Base-by-base conservation (phyloP, 2,329 filamentous ascomycete genomes). In the Chaetothyriales sp. region DNA sequence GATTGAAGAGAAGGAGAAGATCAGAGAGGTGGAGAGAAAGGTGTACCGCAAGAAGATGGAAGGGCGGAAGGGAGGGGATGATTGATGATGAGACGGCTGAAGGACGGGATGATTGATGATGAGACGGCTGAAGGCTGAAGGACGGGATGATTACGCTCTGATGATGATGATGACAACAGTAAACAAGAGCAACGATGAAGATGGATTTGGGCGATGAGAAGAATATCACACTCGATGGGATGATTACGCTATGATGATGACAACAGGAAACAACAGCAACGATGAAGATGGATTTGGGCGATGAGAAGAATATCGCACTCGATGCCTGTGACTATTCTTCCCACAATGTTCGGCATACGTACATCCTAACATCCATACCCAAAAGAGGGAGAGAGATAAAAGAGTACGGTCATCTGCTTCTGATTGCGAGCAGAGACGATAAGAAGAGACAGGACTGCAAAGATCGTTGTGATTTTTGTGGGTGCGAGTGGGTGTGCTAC, bases 1-100 rank as follows among this genome's bases (percentile, higher is more conserved):
- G 43, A 58, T 60, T 51, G 56, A 58, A 18, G 59, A 60, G 47
- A 61, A 60, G 46, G 59, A 59, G 47, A 61, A 61, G 50, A 60
- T 55, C 10, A 49, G 59, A 9, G 59, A 61, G 54, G 58, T 60
- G 5, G 59, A 61, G 55, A 49, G 59, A 50, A 60, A 58, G 46
- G 55, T 61, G 44, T 60, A 57, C 51, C 37, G 52, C 33, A 57
- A 58, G 53, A 60, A 58, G 46, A 43, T 61, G 48, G 58, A 51
- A 9, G 51, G 25, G 5, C 49, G 45, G 46, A 52, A 51, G 53
- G 51, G 48, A 25, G 43, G 43, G 15, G n/a, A n/a, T 28, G n/a
- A 20, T 10, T 19, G 43, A 22, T 18, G 43, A 22, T 45, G 43
- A 19, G 22, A 25, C 3, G 22, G 6, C 22, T 25, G 22, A 25